A percentile compares a stretch with the other conserved stretches of the same genome.
These are phyloP conservation scores for Penicillium longicatenatum DNA, from an alignment of 495 filamentous ascomycete genomes.

Conservation along the genomic window DNA sequence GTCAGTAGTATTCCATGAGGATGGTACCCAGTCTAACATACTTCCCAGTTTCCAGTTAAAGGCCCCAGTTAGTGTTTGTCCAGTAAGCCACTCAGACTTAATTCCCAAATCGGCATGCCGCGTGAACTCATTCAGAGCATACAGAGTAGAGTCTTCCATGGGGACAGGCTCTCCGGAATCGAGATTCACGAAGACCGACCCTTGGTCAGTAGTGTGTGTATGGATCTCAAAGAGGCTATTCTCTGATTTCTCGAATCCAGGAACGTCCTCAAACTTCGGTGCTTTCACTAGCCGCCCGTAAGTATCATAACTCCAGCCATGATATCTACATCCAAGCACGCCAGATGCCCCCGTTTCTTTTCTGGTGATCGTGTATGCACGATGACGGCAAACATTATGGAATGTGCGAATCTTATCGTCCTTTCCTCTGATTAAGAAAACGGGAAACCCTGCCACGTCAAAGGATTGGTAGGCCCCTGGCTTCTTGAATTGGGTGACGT, in stretches of 20 bases:
- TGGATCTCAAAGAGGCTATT: conserved; percentile 54
- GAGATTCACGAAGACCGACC: conserved; percentile 48
- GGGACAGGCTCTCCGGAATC: conserved; percentile 25
- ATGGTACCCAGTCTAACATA: conserved; percentile 13
- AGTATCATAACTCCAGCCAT: conserved; percentile 64
- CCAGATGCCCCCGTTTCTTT: conserved; percentile 51
- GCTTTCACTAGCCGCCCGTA: conserved; percentile 59
- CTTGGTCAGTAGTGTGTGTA: conserved; percentile 26
- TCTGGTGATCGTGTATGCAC: conserved; percentile 57
- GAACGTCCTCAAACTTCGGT: conserved; percentile 56
- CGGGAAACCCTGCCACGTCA: conserved; percentile 49
- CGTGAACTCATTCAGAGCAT: conserved; percentile 16
- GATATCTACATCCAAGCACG: conserved; percentile 60
- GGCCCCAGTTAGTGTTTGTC: conserved; percentile 36
- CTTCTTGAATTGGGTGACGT: conserved; percentile 45
- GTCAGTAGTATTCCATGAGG: not conserved
- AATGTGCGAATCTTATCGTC: conserved; percentile 55
- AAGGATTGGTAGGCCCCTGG: conserved; percentile 53
- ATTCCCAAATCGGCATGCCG: conserved; percentile 10
- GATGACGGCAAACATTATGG: conserved; percentile 62
- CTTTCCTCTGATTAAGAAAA: conserved; percentile 52
- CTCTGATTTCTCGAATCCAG: conserved; percentile 55
- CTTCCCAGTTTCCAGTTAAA: conserved; percentile 52
- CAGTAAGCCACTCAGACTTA: conserved; percentile 32
- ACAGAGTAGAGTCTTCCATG: conserved; percentile 12